phyloP scores from a whole-genome alignment of 345 rosid genomes.

The Eutrema japonicum region DNA sequence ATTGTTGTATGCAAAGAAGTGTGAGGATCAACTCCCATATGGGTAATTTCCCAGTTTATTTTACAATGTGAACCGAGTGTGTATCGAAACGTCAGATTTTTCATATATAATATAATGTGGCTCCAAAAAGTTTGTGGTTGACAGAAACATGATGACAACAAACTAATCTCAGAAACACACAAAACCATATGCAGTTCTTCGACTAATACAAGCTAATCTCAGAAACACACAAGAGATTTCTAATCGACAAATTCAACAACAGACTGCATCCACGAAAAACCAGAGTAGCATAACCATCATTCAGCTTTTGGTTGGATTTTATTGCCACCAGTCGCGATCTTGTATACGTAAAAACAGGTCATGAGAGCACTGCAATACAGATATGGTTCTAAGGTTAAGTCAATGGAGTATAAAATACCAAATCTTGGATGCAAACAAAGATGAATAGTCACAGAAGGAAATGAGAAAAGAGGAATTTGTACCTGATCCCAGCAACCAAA shows the following conservation, averaged over 20 bases:
- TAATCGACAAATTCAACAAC: constrained; percentile 38
- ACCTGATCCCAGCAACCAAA: constrained; percentile 87
- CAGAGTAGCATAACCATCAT: constrained; percentile 41
- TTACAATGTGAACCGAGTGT: constrained; percentile 1
- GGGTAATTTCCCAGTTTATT: constrained; percentile 1
- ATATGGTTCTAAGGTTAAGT: constrained; percentile 15
- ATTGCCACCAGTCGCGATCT: constrained; percentile 86
- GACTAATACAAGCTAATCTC: constrained; percentile 17
- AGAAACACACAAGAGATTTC: constrained; percentile 28
- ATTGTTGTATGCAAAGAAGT: neutral
- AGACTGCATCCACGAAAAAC: neutral
- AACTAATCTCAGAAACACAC: constrained; percentile 25
- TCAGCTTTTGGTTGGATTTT: constrained; percentile 75
- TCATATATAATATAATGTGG: constrained; percentile 13
- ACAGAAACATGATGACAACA: constrained; percentile 28
- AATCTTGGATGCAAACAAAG: constrained; percentile 21
- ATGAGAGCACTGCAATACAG: constrained; percentile 79
- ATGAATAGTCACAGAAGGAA: neutral
- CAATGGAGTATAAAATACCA: neutral
- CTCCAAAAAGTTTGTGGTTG: constrained; percentile 22
- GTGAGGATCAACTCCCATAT: constrained; percentile 11
- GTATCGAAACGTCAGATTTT: constrained; percentile 16
- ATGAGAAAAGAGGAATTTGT: neutral
- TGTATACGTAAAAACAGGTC: constrained; percentile 82
- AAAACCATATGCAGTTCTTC: neutral